A percentile compares a stretch with the other conserved stretches of the same genome.
phyloP scores from a whole-genome alignment of 495 filamentous ascomycete genomes.

The Lineolata rhizophorae region DNA sequence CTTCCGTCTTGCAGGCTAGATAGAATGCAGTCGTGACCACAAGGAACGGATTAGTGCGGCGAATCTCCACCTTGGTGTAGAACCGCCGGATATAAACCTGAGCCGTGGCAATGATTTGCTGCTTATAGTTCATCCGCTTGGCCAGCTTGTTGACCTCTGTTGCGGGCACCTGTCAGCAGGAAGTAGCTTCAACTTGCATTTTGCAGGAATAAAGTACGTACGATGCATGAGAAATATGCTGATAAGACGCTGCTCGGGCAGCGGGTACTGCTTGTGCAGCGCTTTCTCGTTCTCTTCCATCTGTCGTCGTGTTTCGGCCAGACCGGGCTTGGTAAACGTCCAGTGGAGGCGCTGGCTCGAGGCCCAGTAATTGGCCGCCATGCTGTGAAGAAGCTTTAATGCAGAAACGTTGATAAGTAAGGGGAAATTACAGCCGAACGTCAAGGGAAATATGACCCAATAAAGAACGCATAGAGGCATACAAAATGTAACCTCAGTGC shows the following conservation, averaged over 20 bases:
- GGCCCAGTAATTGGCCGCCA: conserved; percentile 96
- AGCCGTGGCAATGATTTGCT: conserved; percentile 86
- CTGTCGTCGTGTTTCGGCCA: conserved; percentile 46
- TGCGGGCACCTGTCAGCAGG: conserved; percentile 12
- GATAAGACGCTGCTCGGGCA: conserved; percentile 61
- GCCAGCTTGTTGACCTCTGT: conserved; percentile 69
- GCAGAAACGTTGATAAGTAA: too few relatives aligned
- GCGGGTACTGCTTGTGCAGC: conserved; percentile 51
- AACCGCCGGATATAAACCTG: conserved; percentile 88
- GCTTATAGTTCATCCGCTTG: conserved; percentile 52
- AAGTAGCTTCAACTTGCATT: too few relatives aligned
- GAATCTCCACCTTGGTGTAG: conserved; percentile 77
- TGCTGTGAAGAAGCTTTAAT: too few relatives aligned
- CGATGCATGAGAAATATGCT: conserved; percentile 86
- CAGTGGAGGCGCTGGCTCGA: conserved; percentile 78
- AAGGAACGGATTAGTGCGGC: conserved; percentile 84
- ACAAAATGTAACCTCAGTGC: too few relatives aligned
- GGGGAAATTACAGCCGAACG: too few relatives aligned
- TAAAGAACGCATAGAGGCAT: too few relatives aligned
- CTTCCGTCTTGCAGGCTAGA: conserved; percentile 95
- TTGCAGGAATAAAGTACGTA: conserved; percentile 25
- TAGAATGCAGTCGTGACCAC: conserved; percentile 81
- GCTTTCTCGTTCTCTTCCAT: conserved; percentile 51
- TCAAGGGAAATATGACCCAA: too few relatives aligned
- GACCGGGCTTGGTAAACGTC: conserved; percentile 64